Conservation (phyloP, 306 rosid species). For the Ceratonia siliqua region DNA sequence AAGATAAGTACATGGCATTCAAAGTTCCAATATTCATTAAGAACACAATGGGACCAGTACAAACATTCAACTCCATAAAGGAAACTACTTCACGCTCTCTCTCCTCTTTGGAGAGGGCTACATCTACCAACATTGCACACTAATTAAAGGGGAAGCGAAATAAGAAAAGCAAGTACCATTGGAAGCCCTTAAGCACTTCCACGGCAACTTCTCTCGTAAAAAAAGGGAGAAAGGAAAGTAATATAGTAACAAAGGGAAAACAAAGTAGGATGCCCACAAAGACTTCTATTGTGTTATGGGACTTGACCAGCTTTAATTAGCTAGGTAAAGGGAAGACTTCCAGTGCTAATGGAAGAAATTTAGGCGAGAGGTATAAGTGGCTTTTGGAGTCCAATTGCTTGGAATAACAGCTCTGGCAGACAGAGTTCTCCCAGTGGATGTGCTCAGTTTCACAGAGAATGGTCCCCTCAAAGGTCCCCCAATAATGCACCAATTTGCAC, state of each 20-base stretch:
- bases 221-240: neutral
- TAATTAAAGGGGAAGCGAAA: neutral
- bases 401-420: constrained; percentile 82
- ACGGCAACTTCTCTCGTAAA: constrained; percentile 37
- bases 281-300: constrained; percentile 29
- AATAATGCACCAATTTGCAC: constrained; percentile 77
- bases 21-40: constrained; percentile 32
- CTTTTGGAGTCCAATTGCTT: constrained; percentile 74
- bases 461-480: constrained; percentile 79
- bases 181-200: constrained; percentile 49
- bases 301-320: constrained; percentile 27
- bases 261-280: constrained; percentile 31
- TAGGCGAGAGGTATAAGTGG: constrained; percentile 74
- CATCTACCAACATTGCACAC: constrained; percentile 38
- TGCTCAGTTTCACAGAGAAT: constrained; percentile 77
- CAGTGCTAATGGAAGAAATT: constrained; percentile 49
- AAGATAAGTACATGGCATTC: neutral
- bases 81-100: constrained; percentile 56
- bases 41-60: constrained; percentile 17
- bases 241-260: neutral
- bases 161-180: constrained; percentile 29
- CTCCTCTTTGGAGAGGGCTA: constrained; percentile 89
- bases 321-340: neutral
- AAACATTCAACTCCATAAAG: neutral
- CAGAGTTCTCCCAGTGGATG: constrained; percentile 60